Conservation (phyloP, 352 stramenopile species). For the Globisporangium nodosum region DNA sequence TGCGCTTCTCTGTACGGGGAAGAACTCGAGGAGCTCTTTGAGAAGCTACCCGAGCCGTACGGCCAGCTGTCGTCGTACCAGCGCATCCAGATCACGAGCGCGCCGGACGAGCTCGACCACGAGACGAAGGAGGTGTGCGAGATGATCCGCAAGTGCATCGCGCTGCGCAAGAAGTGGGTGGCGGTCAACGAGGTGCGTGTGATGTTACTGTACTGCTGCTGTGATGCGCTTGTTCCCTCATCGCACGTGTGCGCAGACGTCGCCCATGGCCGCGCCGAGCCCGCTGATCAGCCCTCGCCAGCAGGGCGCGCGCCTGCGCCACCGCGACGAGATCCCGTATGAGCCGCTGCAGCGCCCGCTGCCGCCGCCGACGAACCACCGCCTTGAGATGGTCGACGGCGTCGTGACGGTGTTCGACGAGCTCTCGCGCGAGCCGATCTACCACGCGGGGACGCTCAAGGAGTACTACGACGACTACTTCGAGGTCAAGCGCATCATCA, state of each 20-base stretch:
- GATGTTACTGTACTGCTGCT: not conserved
- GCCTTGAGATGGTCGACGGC: slow-evolving; percentile 50
- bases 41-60: slow-evolving; percentile 77
- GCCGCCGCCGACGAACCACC: slow-evolving; percentile 40
- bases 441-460: slow-evolving; percentile 31
- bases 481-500: slow-evolving; percentile 83
- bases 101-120: slow-evolving; percentile 56
- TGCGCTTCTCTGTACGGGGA: not conserved
- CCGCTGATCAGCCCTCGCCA: slow-evolving; percentile 36
- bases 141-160: slow-evolving; percentile 73
- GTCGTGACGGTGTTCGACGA: slow-evolving; percentile 48
- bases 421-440: slow-evolving; percentile 24
- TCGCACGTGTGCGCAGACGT: not conserved
- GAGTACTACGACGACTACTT: slow-evolving; percentile 78
- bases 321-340: slow-evolving; percentile 71
- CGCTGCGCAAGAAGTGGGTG: slow-evolving; percentile 70
- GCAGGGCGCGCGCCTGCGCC: slow-evolving; percentile 35
- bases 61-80: slow-evolving; percentile 61
- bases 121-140: slow-evolving; percentile 78
- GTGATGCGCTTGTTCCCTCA: too few relatives aligned
- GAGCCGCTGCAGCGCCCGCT: slow-evolving; percentile 43
- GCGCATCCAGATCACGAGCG: slow-evolving; percentile 70
- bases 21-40: slow-evolving; percentile 57
- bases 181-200: slow-evolving; percentile 27
- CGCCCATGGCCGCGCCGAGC: slow-evolving; percentile 23